Conservation (phyloP, 1,284 basidiomycete species). For the Pterulicium gracile region DNA sequence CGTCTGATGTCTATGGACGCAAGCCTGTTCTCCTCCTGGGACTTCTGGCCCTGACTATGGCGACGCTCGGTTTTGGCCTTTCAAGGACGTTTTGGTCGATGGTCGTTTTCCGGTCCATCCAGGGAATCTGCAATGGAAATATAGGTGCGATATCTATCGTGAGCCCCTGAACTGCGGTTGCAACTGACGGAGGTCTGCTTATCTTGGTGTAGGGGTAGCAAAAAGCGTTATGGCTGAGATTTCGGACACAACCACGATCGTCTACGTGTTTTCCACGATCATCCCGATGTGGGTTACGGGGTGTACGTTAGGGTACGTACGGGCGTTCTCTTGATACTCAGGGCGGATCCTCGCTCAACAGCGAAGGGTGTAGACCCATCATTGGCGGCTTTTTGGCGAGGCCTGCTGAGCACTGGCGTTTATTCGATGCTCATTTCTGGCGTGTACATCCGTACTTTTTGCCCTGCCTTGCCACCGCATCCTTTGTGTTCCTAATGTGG, state of each 20-base stretch:
- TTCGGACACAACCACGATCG: constrained; percentile 33
- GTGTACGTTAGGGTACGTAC: constrained; percentile 25
- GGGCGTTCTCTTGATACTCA: too few relatives aligned
- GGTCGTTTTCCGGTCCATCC: constrained; percentile 26
- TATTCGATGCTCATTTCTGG: constrained; percentile 22
- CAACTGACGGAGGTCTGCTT: not conserved
- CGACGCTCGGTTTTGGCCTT: constrained; percentile 33
- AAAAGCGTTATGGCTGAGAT: constrained; percentile 29
- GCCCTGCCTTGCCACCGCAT: constrained; percentile 24
- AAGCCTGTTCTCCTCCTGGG: constrained; percentile 31
- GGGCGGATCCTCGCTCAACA: too few relatives aligned
- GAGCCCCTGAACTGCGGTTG: too few relatives aligned
- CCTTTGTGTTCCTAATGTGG: constrained; percentile 18
- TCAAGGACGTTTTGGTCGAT: constrained; percentile 28
- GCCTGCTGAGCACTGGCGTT: constrained; percentile 27
- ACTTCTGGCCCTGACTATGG: constrained; percentile 28
- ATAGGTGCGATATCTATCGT: constrained; percentile 26
- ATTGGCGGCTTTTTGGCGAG: constrained; percentile 30
- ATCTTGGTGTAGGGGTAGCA: constrained; percentile 24
- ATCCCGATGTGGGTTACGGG: constrained; percentile 32
- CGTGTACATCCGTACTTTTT: constrained; percentile 29
- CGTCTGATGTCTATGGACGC: constrained; percentile 32
- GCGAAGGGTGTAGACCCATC: constrained; percentile 27
- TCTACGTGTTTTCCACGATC: constrained; percentile 29
- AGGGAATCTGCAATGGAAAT: constrained; percentile 35